Percentiles rank a stretch among this genome's conserved stretches.
Evolutionary conservation across 441 rosid genomes (phyloP).

Genomic region (Adansonia madagascariensis): DNA sequence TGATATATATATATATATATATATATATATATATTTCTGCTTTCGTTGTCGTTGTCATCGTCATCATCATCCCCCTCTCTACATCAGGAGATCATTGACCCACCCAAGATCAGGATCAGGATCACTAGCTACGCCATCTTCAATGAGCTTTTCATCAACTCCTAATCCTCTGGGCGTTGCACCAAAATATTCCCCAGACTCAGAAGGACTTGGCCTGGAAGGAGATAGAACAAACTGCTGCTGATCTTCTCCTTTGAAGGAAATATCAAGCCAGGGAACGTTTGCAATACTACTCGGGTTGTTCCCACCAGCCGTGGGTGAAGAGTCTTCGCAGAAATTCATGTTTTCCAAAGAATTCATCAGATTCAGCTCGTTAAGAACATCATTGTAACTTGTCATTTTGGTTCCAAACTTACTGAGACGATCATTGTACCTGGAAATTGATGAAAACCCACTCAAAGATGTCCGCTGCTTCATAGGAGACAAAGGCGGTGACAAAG

Average conservation of each 20-base stretch:
- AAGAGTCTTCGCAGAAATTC: conserved; percentile 45
- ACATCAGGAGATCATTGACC: conserved; percentile 86
- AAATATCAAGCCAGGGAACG: conserved; percentile 52
- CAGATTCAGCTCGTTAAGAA: conserved; percentile 56
- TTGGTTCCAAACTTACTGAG: conserved; percentile 39
- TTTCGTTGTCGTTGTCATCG: neutral
- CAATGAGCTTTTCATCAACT: conserved; percentile 17
- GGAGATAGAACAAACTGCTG: conserved; percentile 59
- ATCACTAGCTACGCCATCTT: conserved; percentile 31
- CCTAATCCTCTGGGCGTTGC: conserved; percentile 13
- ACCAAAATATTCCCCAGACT: conserved; percentile 27
- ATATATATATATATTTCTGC: no score
- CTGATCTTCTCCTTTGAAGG: conserved; percentile 34
- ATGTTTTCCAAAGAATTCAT: conserved; percentile 58
- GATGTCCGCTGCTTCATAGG: conserved; percentile 53
- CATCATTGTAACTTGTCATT: conserved; percentile 55
- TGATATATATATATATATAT: conserved; percentile 19
- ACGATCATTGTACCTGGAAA: conserved; percentile 45
- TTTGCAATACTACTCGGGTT: conserved; percentile 16
- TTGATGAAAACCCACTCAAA: conserved; percentile 36
- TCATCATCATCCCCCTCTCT: conserved; percentile 20
- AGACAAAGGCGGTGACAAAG: conserved; percentile 76
- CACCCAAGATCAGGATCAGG: conserved; percentile 80
- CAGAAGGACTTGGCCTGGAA: conserved; percentile 42
- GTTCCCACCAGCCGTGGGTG: conserved; percentile 30